Evolutionary conservation across 1,284 basidiomycete species (phyloP), one percentile per base, ranked within the genome.

Genomic region (Hemileia vastatrix): DNA sequence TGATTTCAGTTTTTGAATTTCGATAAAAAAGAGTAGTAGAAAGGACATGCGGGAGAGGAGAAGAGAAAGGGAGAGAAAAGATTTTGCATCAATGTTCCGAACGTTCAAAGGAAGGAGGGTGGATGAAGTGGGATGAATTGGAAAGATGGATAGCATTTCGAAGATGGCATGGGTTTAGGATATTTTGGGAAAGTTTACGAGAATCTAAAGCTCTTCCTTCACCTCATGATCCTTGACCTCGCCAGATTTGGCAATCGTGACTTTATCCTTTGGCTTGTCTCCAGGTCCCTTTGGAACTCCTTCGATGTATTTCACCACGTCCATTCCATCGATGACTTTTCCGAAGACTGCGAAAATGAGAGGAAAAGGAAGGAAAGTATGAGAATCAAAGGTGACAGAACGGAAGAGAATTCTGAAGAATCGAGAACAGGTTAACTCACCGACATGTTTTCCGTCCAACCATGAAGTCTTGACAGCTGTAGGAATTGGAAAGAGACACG

Each of bases 301-400:
- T 40, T 40, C 36, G 36, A 40, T 40, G 36, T 40, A 40, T 40
- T 40, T 40, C 36, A 40, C 36, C 9, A 40, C 36, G 15, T 40
- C 59, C 59, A 61, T 54, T 4, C 59, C 59, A n/a, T 61, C 51
- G 21, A 54, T 23, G 6, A 61, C 59, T 31, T 61, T 61, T n/a
- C 59, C 59, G 19, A 61, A 61, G n/a, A 61, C 59, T 40, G 36
- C 15, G 36, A 15, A 9, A 40, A 15, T 9, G 36, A 40, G 36
- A 40, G 36, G 36, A 40, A 40, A 40, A 15, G 15, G 36, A 40
- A 15, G 15, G 15, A 40, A 40, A 15, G 36, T 40, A 11, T 9
- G 36, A 15, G 11, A 15, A 27, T 27, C 27, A 27, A 27, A 27
- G 27, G 27, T 27, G 27, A 27, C 27, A 27, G 27, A 27, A 27